Percentiles rank a stretch among this genome's conserved stretches.
Evolutionary conservation across 192 early-diverging fungal species (phyloP).

Genomic region (Funneliformis mosseae): DNA sequence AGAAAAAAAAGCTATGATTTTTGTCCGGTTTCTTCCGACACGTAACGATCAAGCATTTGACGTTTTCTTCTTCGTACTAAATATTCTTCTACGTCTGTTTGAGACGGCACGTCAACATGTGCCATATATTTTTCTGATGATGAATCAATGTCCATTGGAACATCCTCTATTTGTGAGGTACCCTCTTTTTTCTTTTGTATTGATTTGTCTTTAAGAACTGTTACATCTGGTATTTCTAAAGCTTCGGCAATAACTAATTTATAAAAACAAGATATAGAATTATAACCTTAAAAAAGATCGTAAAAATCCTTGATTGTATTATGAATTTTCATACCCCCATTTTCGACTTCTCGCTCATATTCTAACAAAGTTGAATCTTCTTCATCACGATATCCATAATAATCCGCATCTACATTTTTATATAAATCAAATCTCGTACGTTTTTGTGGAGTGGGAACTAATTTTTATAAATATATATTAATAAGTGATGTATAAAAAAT

Average conservation of each 20-base stretch:
- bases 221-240: conserved; percentile 35
- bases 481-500: background rate
- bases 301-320: background rate
- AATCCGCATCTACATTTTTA: conserved; percentile 85
- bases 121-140: conserved; percentile 39
- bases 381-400: conserved; percentile 95
- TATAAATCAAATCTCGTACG: conserved; percentile 73
- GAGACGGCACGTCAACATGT: conserved; percentile 58
- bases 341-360: conserved; percentile 72
- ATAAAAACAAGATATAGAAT: background rate
- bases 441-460: conserved; percentile 48
- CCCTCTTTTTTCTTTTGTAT: conserved; percentile 36
- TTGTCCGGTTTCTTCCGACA: conserved; percentile 44
- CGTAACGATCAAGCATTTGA: conserved; percentile 58
- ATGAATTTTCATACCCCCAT: conserved; percentile 37
- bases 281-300: background rate
- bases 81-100: conserved; percentile 76
- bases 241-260: conserved; percentile 34
- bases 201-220: conserved; percentile 37
- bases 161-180: background rate
- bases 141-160: conserved; percentile 41
- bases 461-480: background rate
- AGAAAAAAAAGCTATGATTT: conserved; percentile 2
- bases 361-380: conserved; percentile 80
- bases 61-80: conserved; percentile 72